These are phyloP conservation scores for Melocanna baccifera DNA, from an alignment of 176 grass and related monocot species.

Conservation along the genomic window DNA sequence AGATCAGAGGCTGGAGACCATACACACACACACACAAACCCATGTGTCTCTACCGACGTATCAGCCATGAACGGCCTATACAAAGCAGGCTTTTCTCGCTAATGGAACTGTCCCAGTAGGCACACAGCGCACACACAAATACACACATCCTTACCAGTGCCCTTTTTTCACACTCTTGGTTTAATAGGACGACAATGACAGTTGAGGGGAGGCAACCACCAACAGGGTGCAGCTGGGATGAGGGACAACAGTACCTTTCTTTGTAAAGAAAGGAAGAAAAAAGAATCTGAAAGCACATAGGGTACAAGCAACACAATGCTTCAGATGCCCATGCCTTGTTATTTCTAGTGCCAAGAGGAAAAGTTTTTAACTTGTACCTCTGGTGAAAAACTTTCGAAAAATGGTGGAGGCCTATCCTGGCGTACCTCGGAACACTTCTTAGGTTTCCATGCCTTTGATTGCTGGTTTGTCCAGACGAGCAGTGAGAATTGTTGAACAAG, in stretches of 20 bases:
- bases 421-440: not conserved
- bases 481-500: not conserved
- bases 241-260: conserved; percentile 33
- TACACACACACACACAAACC: not conserved
- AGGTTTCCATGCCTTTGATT: not conserved
- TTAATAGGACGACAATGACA: conserved; percentile 24
- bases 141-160: not conserved
- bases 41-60: conserved; percentile 19
- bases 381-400: not conserved
- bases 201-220: conserved; percentile 14
- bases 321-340: conserved; percentile 23
- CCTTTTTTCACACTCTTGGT: not conserved
- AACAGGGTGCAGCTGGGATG: not conserved
- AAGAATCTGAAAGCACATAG: not conserved
- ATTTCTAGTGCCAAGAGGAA: not conserved
- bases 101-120: conserved; percentile 22
- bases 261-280: conserved; percentile 12
- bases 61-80: conserved; percentile 7
- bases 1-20: too few species aligned
- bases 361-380: not conserved
- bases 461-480: not conserved
- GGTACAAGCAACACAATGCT: not conserved
- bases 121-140: not conserved
- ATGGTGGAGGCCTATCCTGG: not conserved
- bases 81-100: conserved; percentile 23